These are phyloP conservation scores for Trichoderma erinaceum DNA, from an alignment of 495 filamentous ascomycete species.

Conservation along the genomic window DNA sequence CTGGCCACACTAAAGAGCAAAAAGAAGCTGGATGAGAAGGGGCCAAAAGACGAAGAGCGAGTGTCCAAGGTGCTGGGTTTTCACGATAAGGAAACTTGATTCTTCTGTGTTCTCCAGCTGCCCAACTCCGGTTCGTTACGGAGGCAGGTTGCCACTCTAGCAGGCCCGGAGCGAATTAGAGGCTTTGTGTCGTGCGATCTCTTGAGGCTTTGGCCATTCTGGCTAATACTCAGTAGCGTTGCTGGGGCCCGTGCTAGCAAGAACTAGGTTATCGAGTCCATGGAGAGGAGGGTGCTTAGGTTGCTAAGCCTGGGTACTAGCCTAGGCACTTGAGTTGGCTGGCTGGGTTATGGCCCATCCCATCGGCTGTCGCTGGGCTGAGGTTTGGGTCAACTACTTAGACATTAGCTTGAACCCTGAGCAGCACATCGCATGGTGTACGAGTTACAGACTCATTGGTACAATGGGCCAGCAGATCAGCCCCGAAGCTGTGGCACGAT, in stretches of 20 bases:
- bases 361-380: conserved; percentile 10
- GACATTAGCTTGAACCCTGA: not conserved
- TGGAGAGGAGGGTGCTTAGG: too few species aligned
- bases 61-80: not conserved
- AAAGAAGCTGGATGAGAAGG: not conserved
- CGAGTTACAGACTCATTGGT: too few species aligned
- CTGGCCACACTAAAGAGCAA: not conserved
- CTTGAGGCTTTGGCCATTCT: not conserved
- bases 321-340: not conserved
- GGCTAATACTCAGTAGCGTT: not conserved
- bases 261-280: too few species aligned
- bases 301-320: not conserved
- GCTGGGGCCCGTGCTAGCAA: too few species aligned
- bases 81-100: not conserved
- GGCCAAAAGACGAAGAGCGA: not conserved
- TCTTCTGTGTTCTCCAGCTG: not conserved
- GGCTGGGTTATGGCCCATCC: not conserved
- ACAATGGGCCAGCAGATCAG: not conserved
- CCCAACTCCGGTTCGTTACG: not conserved
- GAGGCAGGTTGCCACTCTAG: not conserved
- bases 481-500: not conserved
- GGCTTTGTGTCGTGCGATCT: not conserved
- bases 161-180: not conserved
- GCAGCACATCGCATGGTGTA: not conserved
- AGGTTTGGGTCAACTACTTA: not conserved